Percentiles rank a stretch among this genome's conserved stretches.
phyloP scores from a whole-genome alignment of 208 protist genomes.

The Spironucleus salmonicida region DNA sequence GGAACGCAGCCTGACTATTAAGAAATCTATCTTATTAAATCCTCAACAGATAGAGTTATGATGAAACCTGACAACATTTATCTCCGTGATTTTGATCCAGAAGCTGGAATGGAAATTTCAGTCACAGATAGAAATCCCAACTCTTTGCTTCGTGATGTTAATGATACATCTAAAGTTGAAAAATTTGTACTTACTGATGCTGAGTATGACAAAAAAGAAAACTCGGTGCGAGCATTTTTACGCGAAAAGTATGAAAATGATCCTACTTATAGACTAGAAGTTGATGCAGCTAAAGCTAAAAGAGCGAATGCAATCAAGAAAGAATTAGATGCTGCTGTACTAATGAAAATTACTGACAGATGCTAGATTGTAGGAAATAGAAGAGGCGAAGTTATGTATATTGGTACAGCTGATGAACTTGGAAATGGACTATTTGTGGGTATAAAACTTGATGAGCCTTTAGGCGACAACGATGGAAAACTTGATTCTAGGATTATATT shows the following conservation, averaged over 20 bases:
- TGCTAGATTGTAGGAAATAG: slow-evolving; percentile 30
- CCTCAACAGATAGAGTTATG: neutral
- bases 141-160: slow-evolving; percentile 19
- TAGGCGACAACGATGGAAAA: slow-evolving; percentile 71
- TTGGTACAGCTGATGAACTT: slow-evolving; percentile 41
- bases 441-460: slow-evolving; percentile 70
- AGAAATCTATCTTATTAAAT: slow-evolving; percentile 31
- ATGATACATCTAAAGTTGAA: slow-evolving; percentile 27
- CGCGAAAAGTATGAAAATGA: slow-evolving; percentile 30
- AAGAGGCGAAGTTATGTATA: slow-evolving; percentile 40
- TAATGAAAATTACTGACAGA: slow-evolving; percentile 18
- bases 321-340: neutral
- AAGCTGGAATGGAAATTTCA: slow-evolving; percentile 33
- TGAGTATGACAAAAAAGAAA: slow-evolving; percentile 41
- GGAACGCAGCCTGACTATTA: slow-evolving; percentile 42
- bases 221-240: slow-evolving; percentile 35
- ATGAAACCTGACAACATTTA: slow-evolving; percentile 21
- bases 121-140: slow-evolving; percentile 42
- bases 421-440: slow-evolving; percentile 48
- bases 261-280: slow-evolving; percentile 14
- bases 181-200: slow-evolving; percentile 35
- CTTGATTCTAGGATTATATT: slow-evolving; percentile 68
- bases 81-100: slow-evolving; percentile 9
- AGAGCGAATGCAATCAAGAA: neutral
- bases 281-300: neutral